These are phyloP conservation scores for Apiotrichum gamsii DNA, from an alignment of 1,284 basidiomycete species.

Conservation along the genomic window DNA sequence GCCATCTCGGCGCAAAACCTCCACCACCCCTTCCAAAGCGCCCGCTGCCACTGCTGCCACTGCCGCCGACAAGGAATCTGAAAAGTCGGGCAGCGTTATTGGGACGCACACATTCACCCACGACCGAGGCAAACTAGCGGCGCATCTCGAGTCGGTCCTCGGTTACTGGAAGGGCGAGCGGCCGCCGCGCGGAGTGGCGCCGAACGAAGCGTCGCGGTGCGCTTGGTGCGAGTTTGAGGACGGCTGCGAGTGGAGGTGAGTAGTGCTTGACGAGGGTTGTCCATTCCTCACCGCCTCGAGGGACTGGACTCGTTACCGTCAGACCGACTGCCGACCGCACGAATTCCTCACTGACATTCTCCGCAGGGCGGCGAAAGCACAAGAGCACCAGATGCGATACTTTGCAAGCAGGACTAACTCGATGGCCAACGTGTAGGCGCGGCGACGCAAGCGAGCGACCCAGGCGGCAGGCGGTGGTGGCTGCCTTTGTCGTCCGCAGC, in stretches of 20 bases:
- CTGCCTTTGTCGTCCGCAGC: too few relatives aligned
- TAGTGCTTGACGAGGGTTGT: conserved; percentile 1
- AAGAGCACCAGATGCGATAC: too few relatives aligned
- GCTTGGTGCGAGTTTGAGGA: conserved; percentile 72
- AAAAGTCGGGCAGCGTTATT: conserved; percentile 53
- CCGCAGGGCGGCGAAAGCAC: too few relatives aligned
- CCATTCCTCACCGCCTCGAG: too few relatives aligned
- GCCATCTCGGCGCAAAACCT: not conserved
- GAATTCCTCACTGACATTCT: too few relatives aligned
- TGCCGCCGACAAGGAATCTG: too few relatives aligned
- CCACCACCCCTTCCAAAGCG: not conserved
- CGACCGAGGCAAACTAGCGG: conserved; percentile 55
- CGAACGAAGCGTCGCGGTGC: conserved; percentile 60
- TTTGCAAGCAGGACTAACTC: too few relatives aligned
- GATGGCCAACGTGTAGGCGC: too few relatives aligned
- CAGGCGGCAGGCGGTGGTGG: too few relatives aligned
- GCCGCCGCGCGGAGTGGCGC: conserved; percentile 60
- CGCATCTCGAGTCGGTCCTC: conserved; percentile 56
- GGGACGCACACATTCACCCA: conserved; percentile 61
- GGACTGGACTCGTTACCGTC: too few relatives aligned
- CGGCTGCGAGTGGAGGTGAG: conserved; percentile 72
- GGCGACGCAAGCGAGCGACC: too few relatives aligned
- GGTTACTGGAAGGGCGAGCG: conserved; percentile 69
- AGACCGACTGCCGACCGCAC: too few relatives aligned
- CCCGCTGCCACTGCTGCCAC: not conserved